Percentiles rank a stretch among this genome's conserved stretches.
phyloP scores from a whole-genome alignment of 2,329 filamentous ascomycete species.

The Trichoderma guizhouense region DNA sequence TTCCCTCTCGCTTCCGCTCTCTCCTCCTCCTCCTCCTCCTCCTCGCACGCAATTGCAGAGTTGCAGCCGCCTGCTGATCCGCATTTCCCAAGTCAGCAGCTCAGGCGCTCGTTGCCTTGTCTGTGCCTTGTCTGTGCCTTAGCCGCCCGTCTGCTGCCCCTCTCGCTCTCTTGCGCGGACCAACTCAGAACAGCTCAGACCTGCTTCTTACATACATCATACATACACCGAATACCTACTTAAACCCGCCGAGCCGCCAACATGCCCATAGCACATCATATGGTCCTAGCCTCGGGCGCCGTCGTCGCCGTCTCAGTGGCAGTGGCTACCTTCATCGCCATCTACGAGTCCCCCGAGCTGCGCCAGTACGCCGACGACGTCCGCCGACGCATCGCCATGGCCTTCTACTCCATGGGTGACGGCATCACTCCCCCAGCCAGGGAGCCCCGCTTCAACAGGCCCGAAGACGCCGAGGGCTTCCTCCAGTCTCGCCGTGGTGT shows the following conservation, averaged over 20 bases:
- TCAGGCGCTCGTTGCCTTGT: constrained; percentile 4
- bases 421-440: constrained; percentile 47
- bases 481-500: constrained; percentile 47
- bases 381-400: constrained; percentile 58
- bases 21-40: not conserved
- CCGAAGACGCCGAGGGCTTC: constrained; percentile 64
- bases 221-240: not conserved
- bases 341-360: constrained; percentile 63
- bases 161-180: not conserved
- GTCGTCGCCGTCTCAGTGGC: constrained; percentile 56
- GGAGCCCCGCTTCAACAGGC: constrained; percentile 60
- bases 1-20: not conserved
- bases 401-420: constrained; percentile 58
- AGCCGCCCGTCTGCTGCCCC: constrained; percentile 13
- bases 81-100: constrained; percentile 8
- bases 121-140: not conserved
- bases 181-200: not conserved
- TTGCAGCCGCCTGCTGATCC: not conserved
- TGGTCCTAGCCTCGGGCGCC: constrained; percentile 54
- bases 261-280: constrained; percentile 54
- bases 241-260: constrained; percentile 4
- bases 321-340: constrained; percentile 55
- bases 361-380: constrained; percentile 60
- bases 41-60: not conserved
- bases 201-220: not conserved